Conservation (phyloP, 2,329 filamentous ascomycete species). For the Oidium heveae region DNA sequence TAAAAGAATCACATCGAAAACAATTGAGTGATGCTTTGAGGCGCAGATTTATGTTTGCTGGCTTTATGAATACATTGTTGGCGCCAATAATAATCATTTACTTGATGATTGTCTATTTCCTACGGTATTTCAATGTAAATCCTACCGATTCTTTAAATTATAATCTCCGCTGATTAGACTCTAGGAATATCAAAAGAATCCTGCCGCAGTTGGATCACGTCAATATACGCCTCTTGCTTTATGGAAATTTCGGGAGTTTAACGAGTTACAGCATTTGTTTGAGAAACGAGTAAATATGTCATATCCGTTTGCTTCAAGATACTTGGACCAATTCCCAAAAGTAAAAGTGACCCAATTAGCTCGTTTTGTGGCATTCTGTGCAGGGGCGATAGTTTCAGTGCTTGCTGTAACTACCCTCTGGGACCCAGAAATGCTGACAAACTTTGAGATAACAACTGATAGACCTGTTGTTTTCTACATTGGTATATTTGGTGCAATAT, state of each 20-base stretch:
- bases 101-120: slow-evolving; percentile 70
- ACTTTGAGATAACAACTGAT: slow-evolving; percentile 74
- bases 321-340: slow-evolving; percentile 91
- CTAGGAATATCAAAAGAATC: slow-evolving; percentile 86
- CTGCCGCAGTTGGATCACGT: slow-evolving; percentile 60
- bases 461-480: slow-evolving; percentile 81
- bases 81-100: slow-evolving; percentile 75
- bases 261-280: slow-evolving; percentile 83
- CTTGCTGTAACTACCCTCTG: slow-evolving; percentile 64
- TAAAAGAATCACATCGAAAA: slow-evolving; percentile 59
- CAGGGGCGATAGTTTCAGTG: slow-evolving; percentile 66
- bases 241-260: slow-evolving; percentile 98
- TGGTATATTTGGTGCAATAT: slow-evolving; percentile 57
- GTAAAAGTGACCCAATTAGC: slow-evolving; percentile 72
- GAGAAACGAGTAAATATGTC: slow-evolving; percentile 81
- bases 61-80: slow-evolving; percentile 62
- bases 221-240: slow-evolving; percentile 83
- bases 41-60: slow-evolving; percentile 57
- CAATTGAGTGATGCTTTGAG: slow-evolving; percentile 56
- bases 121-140: slow-evolving; percentile 74
- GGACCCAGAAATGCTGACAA: slow-evolving; percentile 73
- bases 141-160: background rate
- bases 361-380: slow-evolving; percentile 65
- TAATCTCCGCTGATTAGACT: background rate
- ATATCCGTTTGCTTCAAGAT: slow-evolving; percentile 73